Percentiles rank a stretch among this genome's conserved stretches.
phyloP scores from a whole-genome alignment of 768 basidiomycete species.

The Boletus barrowsii region DNA sequence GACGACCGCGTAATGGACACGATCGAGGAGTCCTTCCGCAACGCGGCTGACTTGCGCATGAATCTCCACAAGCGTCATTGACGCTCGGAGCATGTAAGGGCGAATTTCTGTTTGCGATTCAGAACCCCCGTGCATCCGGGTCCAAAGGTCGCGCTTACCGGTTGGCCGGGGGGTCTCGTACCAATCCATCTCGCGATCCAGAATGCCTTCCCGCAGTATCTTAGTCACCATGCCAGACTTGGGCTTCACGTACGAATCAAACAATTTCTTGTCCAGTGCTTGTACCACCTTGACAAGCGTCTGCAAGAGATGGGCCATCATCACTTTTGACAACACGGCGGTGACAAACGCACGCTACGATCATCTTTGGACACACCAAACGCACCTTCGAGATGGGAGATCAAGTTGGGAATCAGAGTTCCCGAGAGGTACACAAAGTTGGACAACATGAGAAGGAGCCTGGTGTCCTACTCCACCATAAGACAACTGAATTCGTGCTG shows the following conservation, averaged over 20 bases:
- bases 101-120: slow-evolving; percentile 67
- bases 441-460: slow-evolving; percentile 83
- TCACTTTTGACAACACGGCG: not conserved
- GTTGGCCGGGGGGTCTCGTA: slow-evolving; percentile 89
- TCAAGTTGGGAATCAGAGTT: slow-evolving; percentile 71
- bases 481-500: not conserved
- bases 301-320: slow-evolving; percentile 32
- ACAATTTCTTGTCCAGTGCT: slow-evolving; percentile 85
- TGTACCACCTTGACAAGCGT: slow-evolving; percentile 73
- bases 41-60: slow-evolving; percentile 87
- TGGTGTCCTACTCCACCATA: slow-evolving; percentile 60
- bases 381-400: slow-evolving; percentile 72
- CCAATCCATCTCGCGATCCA: slow-evolving; percentile 87
- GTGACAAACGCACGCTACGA: slow-evolving; percentile 47
- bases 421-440: slow-evolving; percentile 80
- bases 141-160: slow-evolving; percentile 46
- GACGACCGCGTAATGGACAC: slow-evolving; percentile 77
- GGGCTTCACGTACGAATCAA: slow-evolving; percentile 82
- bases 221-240: slow-evolving; percentile 66
- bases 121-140: not conserved
- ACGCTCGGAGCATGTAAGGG: slow-evolving; percentile 86
- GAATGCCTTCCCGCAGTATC: slow-evolving; percentile 75
- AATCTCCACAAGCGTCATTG: slow-evolving; percentile 85
- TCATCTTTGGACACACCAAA: slow-evolving; percentile 77
- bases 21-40: slow-evolving; percentile 75